Evolutionary conservation across 1,139 yeast species (phyloP).

Genomic region (Taphrina betulina): DNA sequence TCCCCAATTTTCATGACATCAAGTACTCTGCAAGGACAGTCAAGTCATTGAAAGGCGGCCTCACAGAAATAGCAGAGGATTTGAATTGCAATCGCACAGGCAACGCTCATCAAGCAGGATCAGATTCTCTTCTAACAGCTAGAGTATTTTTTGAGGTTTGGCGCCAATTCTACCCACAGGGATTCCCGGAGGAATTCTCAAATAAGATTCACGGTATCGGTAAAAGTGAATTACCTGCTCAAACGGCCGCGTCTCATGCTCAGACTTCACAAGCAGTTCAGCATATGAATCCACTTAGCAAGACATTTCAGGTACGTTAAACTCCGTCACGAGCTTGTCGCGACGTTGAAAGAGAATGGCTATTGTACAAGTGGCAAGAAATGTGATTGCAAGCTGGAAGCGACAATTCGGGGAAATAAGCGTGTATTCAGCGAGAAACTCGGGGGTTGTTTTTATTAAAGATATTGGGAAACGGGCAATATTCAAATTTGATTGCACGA

Average conservation of each 20-base stretch:
- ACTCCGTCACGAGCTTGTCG: too few relatives aligned
- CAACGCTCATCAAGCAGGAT: constrained; percentile 51
- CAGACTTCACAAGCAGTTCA: not conserved
- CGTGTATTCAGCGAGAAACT: too few relatives aligned
- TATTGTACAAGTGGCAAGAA: too few relatives aligned
- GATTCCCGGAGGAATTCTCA: constrained; percentile 22
- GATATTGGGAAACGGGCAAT: too few relatives aligned
- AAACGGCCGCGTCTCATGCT: not conserved
- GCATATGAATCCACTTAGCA: constrained; percentile 21
- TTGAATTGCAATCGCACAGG: constrained; percentile 47
- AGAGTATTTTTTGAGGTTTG: constrained; percentile 54
- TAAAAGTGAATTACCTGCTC: constrained; percentile 9
- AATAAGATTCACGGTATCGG: constrained; percentile 31
- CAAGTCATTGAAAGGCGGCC: constrained; percentile 42
- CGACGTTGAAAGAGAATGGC: too few relatives aligned
- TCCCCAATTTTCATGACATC: constrained; percentile 82
- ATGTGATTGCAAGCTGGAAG: too few relatives aligned
- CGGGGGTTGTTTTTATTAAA: too few relatives aligned
- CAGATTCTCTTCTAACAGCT: constrained; percentile 54
- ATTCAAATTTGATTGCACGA: too few relatives aligned
- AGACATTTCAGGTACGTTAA: constrained; percentile 15
- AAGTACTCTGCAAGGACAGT: constrained; percentile 65
- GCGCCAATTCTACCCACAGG: constrained; percentile 43
- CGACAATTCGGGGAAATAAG: too few relatives aligned
- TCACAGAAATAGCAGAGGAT: constrained; percentile 55